Base-by-base conservation (phyloP, 1,284 basidiomycete species). In the Violaceomyces palustris region DNA sequence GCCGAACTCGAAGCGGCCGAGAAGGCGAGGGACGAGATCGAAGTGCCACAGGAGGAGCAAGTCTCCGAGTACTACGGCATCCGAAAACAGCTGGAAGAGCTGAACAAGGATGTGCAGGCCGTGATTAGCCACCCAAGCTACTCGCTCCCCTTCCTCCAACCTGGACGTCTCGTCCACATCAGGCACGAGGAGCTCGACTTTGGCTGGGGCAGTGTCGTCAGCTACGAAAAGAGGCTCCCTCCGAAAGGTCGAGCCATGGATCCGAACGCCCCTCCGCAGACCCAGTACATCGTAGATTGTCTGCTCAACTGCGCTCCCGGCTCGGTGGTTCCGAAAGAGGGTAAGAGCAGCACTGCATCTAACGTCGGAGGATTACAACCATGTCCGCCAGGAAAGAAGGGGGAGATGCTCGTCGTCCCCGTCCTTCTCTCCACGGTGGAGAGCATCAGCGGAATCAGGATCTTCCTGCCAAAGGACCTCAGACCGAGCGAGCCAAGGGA, bases 101-200 rank as follows among this genome's bases (percentile, higher is more conserved):
- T 96, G 78, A 79, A 79, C 2, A 75, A 75, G 39, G 94, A 98
- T 74, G 89, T 96, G 75, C 81, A 84, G 48, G 84, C 86, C 35
- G 90, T 98, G 50, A 83, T 96, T 67, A 92, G 90, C 0, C 93
- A 98, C 73, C 94, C 94, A 0, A 85, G 83, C 6, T 98, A 97
- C 75, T 82, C 86, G 19, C 75, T 98, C 19, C 91, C 93, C 0
- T 98, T 97, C 79, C 78, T 98, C 12, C 88, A 96, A 73, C 79
- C 86, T 21, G 94, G 94, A 30, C 83, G 94, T 7, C 78, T 98
- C 17, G 86, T 97, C 34, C 86, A 86, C 66, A 81, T 99, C 61
- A 86, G 86, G 66, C 81, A 94, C 69, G 83, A 85, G 45, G 84
- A 86, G 41, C 77, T 86, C 21, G 88, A 98, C 75, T 98, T 94